Evolutionary conservation across 2,329 filamentous ascomycete species (phyloP).

Genomic region (Fusarium sp.): DNA sequence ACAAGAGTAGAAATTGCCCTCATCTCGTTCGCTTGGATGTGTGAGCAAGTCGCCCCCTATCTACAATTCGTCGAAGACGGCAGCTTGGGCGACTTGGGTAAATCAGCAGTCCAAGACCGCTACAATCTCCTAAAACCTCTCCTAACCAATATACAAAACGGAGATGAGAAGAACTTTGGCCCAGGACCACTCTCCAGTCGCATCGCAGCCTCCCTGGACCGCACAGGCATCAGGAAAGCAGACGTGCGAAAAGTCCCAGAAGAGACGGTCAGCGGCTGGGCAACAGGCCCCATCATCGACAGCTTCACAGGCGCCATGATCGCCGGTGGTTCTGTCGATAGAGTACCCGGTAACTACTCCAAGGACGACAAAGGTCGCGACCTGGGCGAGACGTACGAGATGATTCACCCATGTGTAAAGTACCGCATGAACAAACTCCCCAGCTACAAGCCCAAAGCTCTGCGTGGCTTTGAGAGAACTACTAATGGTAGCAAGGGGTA

Average conservation of each 20-base stretch:
- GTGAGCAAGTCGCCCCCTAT: constrained; percentile 39
- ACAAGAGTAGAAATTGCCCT: constrained; percentile 38
- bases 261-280: constrained; percentile 37
- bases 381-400: constrained; percentile 32
- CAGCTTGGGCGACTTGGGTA: constrained; percentile 22
- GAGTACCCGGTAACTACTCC: constrained; percentile 34
- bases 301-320: constrained; percentile 39
- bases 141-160: constrained; percentile 24
- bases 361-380: constrained; percentile 19
- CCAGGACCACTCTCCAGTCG: constrained; percentile 18
- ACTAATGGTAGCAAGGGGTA: constrained; percentile 14
- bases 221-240: constrained; percentile 29
- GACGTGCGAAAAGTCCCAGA: constrained; percentile 23
- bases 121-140: constrained; percentile 36
- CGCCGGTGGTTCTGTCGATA: constrained; percentile 17
- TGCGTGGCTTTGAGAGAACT: constrained; percentile 29
- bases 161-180: constrained; percentile 34
- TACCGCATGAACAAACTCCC: constrained; percentile 37
- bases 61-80: constrained; percentile 25
- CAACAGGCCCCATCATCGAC: constrained; percentile 41
- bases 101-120: constrained; percentile 33
- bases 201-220: constrained; percentile 18
- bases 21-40: constrained; percentile 44
- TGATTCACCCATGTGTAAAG: constrained; percentile 38
- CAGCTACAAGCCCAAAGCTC: constrained; percentile 33